Evolutionary conservation across 2,329 filamentous ascomycete species (phyloP), one percentile per base, ranked within the genome.

Genomic region (Calonectria pteridis): DNA sequence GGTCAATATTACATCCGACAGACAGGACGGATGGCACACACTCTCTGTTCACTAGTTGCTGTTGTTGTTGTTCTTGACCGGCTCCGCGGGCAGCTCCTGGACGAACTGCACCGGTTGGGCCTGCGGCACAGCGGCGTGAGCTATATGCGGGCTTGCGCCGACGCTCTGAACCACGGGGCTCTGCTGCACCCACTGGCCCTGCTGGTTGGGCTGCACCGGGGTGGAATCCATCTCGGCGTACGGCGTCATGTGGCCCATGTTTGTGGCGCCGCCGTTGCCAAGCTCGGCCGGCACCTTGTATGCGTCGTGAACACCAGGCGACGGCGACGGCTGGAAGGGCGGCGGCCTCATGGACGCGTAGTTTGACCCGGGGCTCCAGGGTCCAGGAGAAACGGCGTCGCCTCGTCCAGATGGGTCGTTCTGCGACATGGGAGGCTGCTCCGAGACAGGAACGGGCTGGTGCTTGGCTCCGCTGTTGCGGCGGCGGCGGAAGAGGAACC

Each of bases 401-500:
- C 78, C 73, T 73, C 40, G 13, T 77, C 73, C 2, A 76, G 76
- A 23, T 79, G 77, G 18, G 46, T 78, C 76, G 13, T 55, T 55
- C 51, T 80, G 78, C 6, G 73, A 28, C 75, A 81, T 79, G 29
- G 78, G 73, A 9, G 80, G 77, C 28, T 80, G 68, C 51, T 69
- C 73, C 23, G 76, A 76, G 33, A 71, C 74, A 33, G 46, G 69
- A 49, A 4, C 55, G 14, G 20, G 14, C 20, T 50, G 28, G n/a
- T 29, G 58, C 33, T 20, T 20, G 29, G 58, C 29, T 20, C 33
- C 20, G n/a, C 35, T 3, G n/a, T 14, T 3, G 31, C 70, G 74
- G 55, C 75, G 76, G 37, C 78, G 82, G 26, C 83, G 82, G 43
- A 85, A 53, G 58, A 85, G 77, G 62, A 82, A 82, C 69, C 81